Evolutionary conservation across 2,329 filamentous ascomycete species (phyloP), one percentile per base, ranked within the genome.

Genomic region (Davidsoniella australis): DNA sequence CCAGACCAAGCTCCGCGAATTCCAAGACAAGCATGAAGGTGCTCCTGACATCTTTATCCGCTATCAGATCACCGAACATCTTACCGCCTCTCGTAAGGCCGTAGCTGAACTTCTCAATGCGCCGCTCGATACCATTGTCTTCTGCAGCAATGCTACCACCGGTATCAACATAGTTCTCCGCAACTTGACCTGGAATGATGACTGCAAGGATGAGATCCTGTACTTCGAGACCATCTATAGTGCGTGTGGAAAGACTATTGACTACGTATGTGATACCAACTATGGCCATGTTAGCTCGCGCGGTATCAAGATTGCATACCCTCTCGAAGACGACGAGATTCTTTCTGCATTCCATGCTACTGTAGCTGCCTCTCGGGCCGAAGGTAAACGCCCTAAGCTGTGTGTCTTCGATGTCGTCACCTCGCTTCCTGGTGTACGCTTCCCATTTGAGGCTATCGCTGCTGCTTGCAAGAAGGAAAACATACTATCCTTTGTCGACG

Each of bases 171-270:
- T 78, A 0, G 75, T 94, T 4, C 71, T 94, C n/a, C 76, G 81
- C 40, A 88, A 82, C 60, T 63, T 95, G 2, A 59, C 61, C 1
- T 94, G 80, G 71, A 62, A 75, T 37, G 61, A 68, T 0, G 80
- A 81, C 53, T 82, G 87, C 53, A 75, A 76, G 20, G 88, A 95
- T 59, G 78, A 82, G 54, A 82, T 93, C 54, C 58, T 94, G 41
- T 81, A 79, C 62, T 93, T 94, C 60, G 73, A 72, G 37, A 86
- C 83, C 39, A 73, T 87, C 47, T 94, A 94, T 61, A 79, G 78
- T 50, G 79, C 77, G 1, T 87, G 85, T 59, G 81, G 79, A 50
- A 86, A 85, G 59, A 78, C 78, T 0, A 68, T 91, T 16, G 69
- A 79, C 40, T 89, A 67, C 50, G 64, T 91, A 36, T 68, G 73